Base-by-base conservation (phyloP, 768 basidiomycete species). In the Auricularia sp. region DNA sequence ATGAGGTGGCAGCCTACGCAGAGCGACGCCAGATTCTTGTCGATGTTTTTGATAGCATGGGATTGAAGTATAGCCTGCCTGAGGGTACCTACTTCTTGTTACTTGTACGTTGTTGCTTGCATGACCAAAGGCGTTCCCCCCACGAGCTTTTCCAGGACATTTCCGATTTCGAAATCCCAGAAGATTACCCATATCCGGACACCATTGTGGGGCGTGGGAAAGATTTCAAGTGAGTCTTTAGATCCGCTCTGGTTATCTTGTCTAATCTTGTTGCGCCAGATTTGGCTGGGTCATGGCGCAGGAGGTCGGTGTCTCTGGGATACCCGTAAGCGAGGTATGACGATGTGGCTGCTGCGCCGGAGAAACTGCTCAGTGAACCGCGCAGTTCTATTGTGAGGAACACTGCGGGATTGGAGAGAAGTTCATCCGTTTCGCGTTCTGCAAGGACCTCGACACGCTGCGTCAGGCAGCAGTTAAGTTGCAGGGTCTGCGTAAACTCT, bases 21-120 rank as follows among this genome's bases (percentile, higher is more conserved):
- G 94, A 91, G 73, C 81, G 96, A 65, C 84, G 93, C 11, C 73
- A 81, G 16, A 77, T 94, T n/a, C 77, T 98, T 33, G 79, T 84
- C 16, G 80, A 84, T 18, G 85, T 84, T n/a, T 91, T 98, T 71
- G 93, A 97, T 72, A 77, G 78, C 66, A 74, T 94, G 53, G 95
- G 92, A 16, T 73, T 96, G 71, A 86, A 84, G 66, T 98, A 97
- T 73, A 90, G 90, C 33, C 75, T 87, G 58, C 96, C 96, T 2
- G 86, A 96, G 71, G 96, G 96, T 54, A 85, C 84, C 60, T 98
- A 98, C 76, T 98, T 98, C 71, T 77, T 96, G 36, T 81, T 98
- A 63, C 76, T 93, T 76, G 91, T 91, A 67, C 73, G 83, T 71
- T 62, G 23, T 29, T 5, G 47, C 14, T 10, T 44, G 10, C 43